Conservation (phyloP, 768 basidiomycete genomes). For the Hypholoma sublateritium region DNA sequence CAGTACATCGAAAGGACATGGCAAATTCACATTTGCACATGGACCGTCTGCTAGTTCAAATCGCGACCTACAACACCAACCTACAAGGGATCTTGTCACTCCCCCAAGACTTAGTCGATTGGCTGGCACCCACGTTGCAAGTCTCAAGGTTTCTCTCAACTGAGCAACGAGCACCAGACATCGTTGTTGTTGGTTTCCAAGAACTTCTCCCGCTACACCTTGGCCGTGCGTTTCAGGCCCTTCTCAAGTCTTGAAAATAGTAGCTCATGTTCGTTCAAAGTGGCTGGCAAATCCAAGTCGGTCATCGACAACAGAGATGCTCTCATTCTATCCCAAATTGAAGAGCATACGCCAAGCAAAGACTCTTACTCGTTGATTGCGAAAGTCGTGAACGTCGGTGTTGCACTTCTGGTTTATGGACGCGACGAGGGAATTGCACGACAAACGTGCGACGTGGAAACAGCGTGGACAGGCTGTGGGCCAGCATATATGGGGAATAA, state of each 20-base stretch:
- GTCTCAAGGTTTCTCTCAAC: conserved; percentile 72
- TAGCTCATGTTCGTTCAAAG: conserved; percentile 34
- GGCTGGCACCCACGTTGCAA: conserved; percentile 82
- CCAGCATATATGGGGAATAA: conserved; percentile 90
- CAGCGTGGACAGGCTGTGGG: conserved; percentile 73
- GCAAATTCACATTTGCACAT: conserved; percentile 5
- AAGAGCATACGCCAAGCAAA: conserved; percentile 66
- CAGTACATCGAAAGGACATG: conserved; percentile 3
- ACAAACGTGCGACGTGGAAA: conserved; percentile 62
- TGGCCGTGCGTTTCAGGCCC: conserved; percentile 59
- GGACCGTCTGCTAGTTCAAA: conserved; percentile 63
- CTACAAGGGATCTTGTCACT: conserved; percentile 73
- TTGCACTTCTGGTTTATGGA: conserved; percentile 86
- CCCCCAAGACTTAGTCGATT: conserved; percentile 87
- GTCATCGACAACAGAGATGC: conserved; percentile 69
- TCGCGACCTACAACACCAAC: conserved; percentile 91
- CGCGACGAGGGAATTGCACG: conserved; percentile 67
- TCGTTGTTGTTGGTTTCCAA: conserved; percentile 91
- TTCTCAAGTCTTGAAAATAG: conserved; percentile 4
- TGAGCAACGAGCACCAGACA: conserved; percentile 69
- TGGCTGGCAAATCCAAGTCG: conserved; percentile 71
- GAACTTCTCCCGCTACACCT: conserved; percentile 90
- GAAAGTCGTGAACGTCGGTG: conserved; percentile 80
- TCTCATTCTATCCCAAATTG: conserved; percentile 75
- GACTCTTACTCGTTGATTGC: conserved; percentile 79